These are phyloP conservation scores for Hippophae rhamnoides DNA, from an alignment of 306 rosid genomes.

Conservation along the genomic window DNA sequence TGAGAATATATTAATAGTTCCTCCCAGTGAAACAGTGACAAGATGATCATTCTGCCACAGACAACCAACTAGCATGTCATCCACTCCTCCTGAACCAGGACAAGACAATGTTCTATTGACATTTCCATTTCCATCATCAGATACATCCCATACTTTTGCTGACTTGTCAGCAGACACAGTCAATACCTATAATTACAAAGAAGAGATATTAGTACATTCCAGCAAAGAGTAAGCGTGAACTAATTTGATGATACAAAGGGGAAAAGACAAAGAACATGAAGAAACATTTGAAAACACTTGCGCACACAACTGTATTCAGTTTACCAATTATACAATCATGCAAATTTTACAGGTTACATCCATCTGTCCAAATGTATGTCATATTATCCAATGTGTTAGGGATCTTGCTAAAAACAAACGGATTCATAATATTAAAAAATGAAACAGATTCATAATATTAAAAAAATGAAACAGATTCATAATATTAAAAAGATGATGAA, in stretches of 20 bases:
- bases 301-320: neutral
- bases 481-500: too few species aligned
- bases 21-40: constrained; percentile 88
- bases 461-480: too few species aligned
- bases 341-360: neutral
- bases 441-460: too few species aligned
- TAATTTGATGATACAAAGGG: neutral
- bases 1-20: constrained; percentile 60
- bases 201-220: constrained; percentile 20
- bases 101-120: constrained; percentile 60
- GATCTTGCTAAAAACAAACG: too few species aligned
- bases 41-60: constrained; percentile 78
- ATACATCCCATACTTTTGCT: constrained; percentile 82
- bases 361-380: neutral
- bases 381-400: too few species aligned
- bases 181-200: constrained; percentile 44
- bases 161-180: constrained; percentile 95
- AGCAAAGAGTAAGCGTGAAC: neutral
- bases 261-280: neutral
- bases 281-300: neutral
- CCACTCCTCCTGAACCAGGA: constrained; percentile 81
- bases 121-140: constrained; percentile 66
- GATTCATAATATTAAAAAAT: too few species aligned
- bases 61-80: constrained; percentile 91
- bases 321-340: neutral